These are phyloP conservation scores for Apiospora malaysiana DNA, from an alignment of 2,329 filamentous ascomycete genomes.

Conservation along the genomic window DNA sequence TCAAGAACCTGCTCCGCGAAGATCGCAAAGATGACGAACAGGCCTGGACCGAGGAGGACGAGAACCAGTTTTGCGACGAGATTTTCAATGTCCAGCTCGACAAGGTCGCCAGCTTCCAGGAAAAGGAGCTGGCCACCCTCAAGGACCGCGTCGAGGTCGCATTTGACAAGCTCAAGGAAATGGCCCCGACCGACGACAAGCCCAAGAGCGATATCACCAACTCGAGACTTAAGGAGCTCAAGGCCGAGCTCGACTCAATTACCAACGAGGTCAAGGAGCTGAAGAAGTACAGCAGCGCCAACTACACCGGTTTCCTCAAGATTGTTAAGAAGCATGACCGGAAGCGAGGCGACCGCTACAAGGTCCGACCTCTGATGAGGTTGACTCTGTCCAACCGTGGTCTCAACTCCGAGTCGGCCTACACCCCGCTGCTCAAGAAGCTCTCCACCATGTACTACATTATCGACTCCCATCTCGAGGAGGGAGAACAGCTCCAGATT, in stretches of 20 bases:
- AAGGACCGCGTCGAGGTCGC: constrained; percentile 59
- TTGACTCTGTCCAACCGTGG: constrained; percentile 86
- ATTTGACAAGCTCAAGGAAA: constrained; percentile 77
- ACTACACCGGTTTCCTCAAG: constrained; percentile 97
- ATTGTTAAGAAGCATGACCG: constrained; percentile 99
- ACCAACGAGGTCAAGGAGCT: constrained; percentile 91
- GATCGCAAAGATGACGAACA: constrained; percentile 67
- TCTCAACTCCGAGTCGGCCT: constrained; percentile 91
- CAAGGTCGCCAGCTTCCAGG: constrained; percentile 91
- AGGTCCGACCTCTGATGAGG: constrained; percentile 89
- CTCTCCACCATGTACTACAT: constrained; percentile 97
- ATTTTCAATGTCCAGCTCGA: constrained; percentile 93
- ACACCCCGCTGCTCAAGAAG: constrained; percentile 86
- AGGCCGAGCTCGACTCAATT: constrained; percentile 83
- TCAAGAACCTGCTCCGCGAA: constrained; percentile 86
- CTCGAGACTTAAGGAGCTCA: constrained; percentile 70
- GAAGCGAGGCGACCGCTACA: constrained; percentile 84
- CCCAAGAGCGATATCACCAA: constrained; percentile 55
- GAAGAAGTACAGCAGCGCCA: constrained; percentile 93
- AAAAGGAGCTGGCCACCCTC: constrained; percentile 69
- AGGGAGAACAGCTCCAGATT: constrained; percentile 49
- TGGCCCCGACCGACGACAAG: constrained; percentile 71
- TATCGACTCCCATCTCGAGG: constrained; percentile 82
- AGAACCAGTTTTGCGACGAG: constrained; percentile 92
- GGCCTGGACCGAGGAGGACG: constrained; percentile 91